Evolutionary conservation across 2,329 filamentous ascomycete genomes (phyloP), one percentile per base, ranked within the genome.

Genomic region (Penicillium oxalicum): DNA sequence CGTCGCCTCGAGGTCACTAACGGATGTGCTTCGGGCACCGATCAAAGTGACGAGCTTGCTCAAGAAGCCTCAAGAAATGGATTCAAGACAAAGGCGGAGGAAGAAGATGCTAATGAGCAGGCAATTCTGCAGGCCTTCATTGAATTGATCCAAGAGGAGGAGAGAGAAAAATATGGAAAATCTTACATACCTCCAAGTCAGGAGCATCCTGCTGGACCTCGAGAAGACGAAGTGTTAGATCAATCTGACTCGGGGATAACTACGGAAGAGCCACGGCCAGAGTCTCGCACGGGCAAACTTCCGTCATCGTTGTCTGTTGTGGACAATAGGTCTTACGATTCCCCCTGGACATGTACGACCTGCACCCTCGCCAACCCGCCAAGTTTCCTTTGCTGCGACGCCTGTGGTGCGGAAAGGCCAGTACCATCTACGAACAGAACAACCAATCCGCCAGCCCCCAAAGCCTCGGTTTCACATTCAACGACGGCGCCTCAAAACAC

Each of bases 101-200:
- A 94, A 65, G 89, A 95, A 47, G 85, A 90, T 58, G 91, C 89
- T 3, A 94, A 95, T 59, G 88, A 95, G 48, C 77, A 81, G 25
- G 91, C 91, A 4, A 95, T 95, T 52, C 83, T 89, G 45, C 83
- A 91, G 61, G 90, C 90, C 0, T 74, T 94, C 29, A 90, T 88
- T 73, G 91, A 96, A 61, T 74, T 95, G 13, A 85, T 93, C 26
- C 86, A 94, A 62, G 83, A 95, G 63, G 90, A 95, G 53, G 80
- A 86, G 52, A 66, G 65, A 18, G 79, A 83, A 55, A 77, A 76
- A 57, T 78, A 82, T 54, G 80, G 81, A n/a, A 68, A 72, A 46
- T 75, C 73, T 49, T 76, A 82, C 60, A 73, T 79, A 9, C 71
- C 73, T n/a, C 70, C 73, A 0, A 80, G 74, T 47, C 72, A 74